Percentiles rank a stretch among this genome's conserved stretches.
Conservation (phyloP, 495 filamentous ascomycete species). For the Aspergillus taichungensis region DNA sequence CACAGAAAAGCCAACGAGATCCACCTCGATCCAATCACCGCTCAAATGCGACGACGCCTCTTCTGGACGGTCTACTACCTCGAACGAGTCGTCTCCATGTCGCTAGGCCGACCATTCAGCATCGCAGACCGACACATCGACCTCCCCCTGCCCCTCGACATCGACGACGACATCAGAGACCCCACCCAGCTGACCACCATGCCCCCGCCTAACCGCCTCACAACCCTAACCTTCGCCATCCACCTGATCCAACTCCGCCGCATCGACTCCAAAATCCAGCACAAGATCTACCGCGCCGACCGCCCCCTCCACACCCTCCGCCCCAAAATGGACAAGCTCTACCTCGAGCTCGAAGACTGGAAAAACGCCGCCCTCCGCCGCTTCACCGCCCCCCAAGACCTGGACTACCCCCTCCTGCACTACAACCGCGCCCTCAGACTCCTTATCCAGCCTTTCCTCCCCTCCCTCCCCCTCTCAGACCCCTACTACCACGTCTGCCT, state of each 20-base stretch:
- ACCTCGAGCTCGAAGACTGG: slow-evolving; percentile 45
- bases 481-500: slow-evolving; percentile 44
- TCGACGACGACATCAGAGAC: slow-evolving; percentile 41
- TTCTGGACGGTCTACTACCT: slow-evolving; percentile 50
- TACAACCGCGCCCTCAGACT: slow-evolving; percentile 44
- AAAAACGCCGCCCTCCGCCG: slow-evolving; percentile 33
- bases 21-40: slow-evolving; percentile 36
- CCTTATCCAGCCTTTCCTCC: slow-evolving; percentile 44
- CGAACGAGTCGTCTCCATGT: slow-evolving; percentile 42
- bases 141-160: slow-evolving; percentile 37
- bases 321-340: slow-evolving; percentile 40
- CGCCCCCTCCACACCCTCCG: slow-evolving; percentile 35
- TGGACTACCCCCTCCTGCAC: slow-evolving; percentile 44
- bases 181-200: slow-evolving; percentile 27
- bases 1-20: slow-evolving; percentile 42
- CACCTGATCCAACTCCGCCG: slow-evolving; percentile 42
- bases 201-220: slow-evolving; percentile 25
- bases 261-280: slow-evolving; percentile 46
- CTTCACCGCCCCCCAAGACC: slow-evolving; percentile 25
- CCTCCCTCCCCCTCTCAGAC: slow-evolving; percentile 38
- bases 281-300: slow-evolving; percentile 47
- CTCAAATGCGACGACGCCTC: slow-evolving; percentile 40
- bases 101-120: slow-evolving; percentile 42
- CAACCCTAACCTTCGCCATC: slow-evolving; percentile 40
- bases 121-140: slow-evolving; percentile 47